phyloP scores from a whole-genome alignment of 345 rosid genomes.

The Erodium maritimum region DNA sequence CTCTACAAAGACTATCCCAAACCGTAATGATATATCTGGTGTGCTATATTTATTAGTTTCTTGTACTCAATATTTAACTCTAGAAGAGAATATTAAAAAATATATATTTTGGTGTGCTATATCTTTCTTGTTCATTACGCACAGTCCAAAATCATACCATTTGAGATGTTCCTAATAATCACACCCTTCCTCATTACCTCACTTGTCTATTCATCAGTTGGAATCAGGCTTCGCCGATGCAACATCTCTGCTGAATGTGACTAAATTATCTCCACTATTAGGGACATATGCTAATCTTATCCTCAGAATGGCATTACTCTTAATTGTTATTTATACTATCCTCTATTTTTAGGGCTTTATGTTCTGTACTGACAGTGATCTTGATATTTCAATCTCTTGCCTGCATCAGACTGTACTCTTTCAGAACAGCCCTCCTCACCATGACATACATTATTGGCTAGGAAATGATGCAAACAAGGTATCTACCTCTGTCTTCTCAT shows the following conservation, averaged over 20 bases:
- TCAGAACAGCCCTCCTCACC: slow-evolving; percentile 39
- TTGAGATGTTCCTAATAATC: background rate
- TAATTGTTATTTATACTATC: no score
- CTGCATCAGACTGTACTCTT: slow-evolving; percentile 40
- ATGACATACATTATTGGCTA: slow-evolving; percentile 76
- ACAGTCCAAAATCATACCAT: background rate
- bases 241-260: background rate
- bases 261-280: background rate
- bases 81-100: no score
- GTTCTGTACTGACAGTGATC: background rate
- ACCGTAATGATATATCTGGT: no score
- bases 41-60: no score
- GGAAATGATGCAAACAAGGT: slow-evolving; percentile 67
- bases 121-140: background rate
- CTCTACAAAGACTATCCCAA: no score
- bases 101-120: no score
- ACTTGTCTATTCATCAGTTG: background rate
- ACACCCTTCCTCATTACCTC: background rate
- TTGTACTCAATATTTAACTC: no score
- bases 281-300: background rate
- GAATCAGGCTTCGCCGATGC: background rate
- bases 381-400: slow-evolving; percentile 3
- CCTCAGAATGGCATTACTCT: background rate
- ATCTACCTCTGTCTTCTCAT: background rate
- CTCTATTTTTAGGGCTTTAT: background rate